Percentiles rank a stretch among this genome's conserved stretches.
These are phyloP conservation scores for Tubosaeta sp. DNA, from an alignment of 768 basidiomycete species.

Conservation along the genomic window DNA sequence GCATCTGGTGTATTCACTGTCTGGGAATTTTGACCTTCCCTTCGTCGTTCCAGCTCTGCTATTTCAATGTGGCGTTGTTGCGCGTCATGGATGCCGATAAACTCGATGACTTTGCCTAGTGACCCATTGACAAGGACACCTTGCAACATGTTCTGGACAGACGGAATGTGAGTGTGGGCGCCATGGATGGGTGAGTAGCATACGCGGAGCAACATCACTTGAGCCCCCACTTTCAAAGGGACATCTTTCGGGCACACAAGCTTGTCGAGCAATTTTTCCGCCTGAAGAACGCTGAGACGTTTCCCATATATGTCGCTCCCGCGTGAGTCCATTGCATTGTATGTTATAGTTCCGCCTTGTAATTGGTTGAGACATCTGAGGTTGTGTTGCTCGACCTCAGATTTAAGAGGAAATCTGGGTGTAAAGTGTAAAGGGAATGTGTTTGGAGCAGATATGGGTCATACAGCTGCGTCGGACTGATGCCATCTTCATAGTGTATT, in stretches of 20 bases:
- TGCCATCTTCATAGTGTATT: constrained; percentile 72
- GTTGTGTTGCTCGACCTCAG: constrained; percentile 24
- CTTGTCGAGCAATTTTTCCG: constrained; percentile 38
- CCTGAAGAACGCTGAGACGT: constrained; percentile 29
- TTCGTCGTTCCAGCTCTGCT: constrained; percentile 24
- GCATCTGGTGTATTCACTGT: constrained; percentile 1
- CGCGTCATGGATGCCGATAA: constrained; percentile 30
- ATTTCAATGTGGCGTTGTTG: constrained; percentile 21
- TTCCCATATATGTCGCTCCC: constrained; percentile 38
- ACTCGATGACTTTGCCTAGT: constrained; percentile 66
- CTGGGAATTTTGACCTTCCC: constrained; percentile 2
- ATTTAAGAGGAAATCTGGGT: constrained; percentile 28
- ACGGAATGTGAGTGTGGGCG: neutral
- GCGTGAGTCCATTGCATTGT: constrained; percentile 40
- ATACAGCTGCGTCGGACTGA: constrained; percentile 87
- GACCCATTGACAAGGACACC: constrained; percentile 75
- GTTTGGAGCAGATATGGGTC: constrained; percentile 18
- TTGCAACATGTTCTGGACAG: constrained; percentile 29
- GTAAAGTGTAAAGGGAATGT: neutral
- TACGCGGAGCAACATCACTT: constrained; percentile 66
- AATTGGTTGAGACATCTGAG: constrained; percentile 16
- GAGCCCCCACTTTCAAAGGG: constrained; percentile 60
- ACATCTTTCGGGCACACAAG: constrained; percentile 48
- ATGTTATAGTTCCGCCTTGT: constrained; percentile 31
- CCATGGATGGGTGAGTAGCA: neutral